Evolutionary conservation across 2,329 filamentous ascomycete genomes (phyloP).

Genomic region (Basipetospora sp.): DNA sequence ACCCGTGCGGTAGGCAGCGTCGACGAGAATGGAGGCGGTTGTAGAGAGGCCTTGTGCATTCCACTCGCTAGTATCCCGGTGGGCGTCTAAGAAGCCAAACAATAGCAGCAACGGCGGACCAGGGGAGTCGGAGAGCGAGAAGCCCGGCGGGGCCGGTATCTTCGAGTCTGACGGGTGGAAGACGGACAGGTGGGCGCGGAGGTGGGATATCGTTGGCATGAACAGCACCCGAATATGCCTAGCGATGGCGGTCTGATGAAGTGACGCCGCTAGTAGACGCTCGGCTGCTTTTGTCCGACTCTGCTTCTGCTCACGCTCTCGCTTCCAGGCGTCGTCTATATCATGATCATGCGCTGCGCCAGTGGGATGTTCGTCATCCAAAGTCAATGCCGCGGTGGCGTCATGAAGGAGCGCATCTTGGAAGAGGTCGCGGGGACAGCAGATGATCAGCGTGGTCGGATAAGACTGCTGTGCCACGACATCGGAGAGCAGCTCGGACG

Average conservation of each 20-base stretch:
- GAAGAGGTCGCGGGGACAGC: constrained; percentile 51
- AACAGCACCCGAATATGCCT: constrained; percentile 58
- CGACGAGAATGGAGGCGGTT: constrained; percentile 48
- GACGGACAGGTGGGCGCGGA: constrained; percentile 60
- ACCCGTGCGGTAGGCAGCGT: constrained; percentile 35
- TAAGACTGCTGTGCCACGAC: constrained; percentile 41
- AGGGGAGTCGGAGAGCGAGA: not conserved
- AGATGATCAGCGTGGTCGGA: constrained; percentile 57
- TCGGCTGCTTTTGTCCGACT: not conserved
- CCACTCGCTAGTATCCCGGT: constrained; percentile 57
- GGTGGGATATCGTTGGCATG: constrained; percentile 57
- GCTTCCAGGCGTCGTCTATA: no score
- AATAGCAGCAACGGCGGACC: constrained; percentile 36
- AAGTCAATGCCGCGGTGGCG: constrained; percentile 18
- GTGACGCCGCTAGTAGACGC: constrained; percentile 43
- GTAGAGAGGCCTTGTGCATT: constrained; percentile 57
- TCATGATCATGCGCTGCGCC: no score
- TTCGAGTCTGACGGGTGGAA: constrained; percentile 26
- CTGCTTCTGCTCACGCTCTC: not conserved
- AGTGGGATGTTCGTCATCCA: no score
- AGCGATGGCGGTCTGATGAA: constrained; percentile 55
- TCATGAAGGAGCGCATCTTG: constrained; percentile 41
- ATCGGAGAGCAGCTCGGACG: constrained; percentile 48
- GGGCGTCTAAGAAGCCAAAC: constrained; percentile 51
- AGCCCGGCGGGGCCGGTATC: constrained; percentile 22